Percentiles rank a stretch among this genome's conserved stretches.
Conservation (phyloP, 257 asterid genomes). For the Solanum boliviense region DNA sequence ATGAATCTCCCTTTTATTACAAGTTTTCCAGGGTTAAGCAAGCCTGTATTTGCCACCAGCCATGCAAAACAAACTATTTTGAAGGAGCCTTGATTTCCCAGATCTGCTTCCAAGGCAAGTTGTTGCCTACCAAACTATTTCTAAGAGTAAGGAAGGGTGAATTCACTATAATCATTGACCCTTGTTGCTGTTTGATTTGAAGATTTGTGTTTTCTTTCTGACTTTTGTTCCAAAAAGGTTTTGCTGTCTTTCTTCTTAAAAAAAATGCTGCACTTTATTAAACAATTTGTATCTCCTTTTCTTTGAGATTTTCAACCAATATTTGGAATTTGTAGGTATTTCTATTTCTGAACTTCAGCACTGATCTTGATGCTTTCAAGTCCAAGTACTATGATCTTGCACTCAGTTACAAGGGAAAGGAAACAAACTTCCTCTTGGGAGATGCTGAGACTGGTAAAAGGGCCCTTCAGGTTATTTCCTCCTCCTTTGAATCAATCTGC, state of each 20-base stretch:
- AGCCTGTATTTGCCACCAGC: background rate
- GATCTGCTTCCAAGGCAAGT: background rate
- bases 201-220: background rate
- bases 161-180: background rate
- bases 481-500: background rate
- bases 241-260: background rate
- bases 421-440: conserved; percentile 57
- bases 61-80: background rate
- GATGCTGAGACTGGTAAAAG: conserved; percentile 46
- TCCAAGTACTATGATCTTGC: conserved; percentile 55
- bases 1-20: background rate
- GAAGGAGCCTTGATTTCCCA: background rate
- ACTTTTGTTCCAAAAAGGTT: background rate
- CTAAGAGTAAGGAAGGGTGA: background rate
- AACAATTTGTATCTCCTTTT: background rate
- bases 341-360: conserved; percentile 63
- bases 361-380: conserved; percentile 45
- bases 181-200: background rate
- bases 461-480: conserved; percentile 59
- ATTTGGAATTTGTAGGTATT: conserved; percentile 38
- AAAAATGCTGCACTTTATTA: background rate
- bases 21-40: background rate
- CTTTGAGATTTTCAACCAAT: background rate
- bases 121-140: background rate
- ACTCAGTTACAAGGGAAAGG: conserved; percentile 53